Conservation (phyloP, 2,329 filamentous ascomycete genomes). For the Colletotrichum scovillei region DNA sequence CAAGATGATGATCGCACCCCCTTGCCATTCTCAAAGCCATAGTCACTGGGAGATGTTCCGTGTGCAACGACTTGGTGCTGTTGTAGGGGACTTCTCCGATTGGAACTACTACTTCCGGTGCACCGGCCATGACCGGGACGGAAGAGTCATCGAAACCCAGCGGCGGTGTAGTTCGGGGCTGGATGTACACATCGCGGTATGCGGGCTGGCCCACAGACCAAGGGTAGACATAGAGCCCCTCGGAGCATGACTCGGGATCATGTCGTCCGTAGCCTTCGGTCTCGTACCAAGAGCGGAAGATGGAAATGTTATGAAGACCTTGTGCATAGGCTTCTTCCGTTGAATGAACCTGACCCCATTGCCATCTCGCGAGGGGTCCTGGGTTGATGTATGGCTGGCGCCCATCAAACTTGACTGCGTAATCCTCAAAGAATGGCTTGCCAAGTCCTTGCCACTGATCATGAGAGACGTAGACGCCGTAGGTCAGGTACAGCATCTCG, state of each 20-base stretch:
- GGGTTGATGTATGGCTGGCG: conserved; percentile 50
- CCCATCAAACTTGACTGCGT: conserved; percentile 44
- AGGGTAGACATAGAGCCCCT: conserved; percentile 31
- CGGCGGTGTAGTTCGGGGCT: conserved; percentile 3
- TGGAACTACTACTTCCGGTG: conserved; percentile 20
- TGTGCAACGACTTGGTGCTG: not conserved
- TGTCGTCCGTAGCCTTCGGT: conserved; percentile 32
- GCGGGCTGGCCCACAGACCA: conserved; percentile 10
- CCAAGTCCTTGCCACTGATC: conserved; percentile 47
- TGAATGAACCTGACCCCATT: conserved; percentile 39
- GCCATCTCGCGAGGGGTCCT: conserved; percentile 46
- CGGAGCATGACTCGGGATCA: conserved; percentile 29
- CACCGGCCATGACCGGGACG: conserved; percentile 2
- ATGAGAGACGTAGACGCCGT: conserved; percentile 47
- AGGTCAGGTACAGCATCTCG: conserved; percentile 44
- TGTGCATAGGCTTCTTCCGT: conserved; percentile 27
- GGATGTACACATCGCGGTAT: conserved; percentile 28
- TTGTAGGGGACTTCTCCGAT: conserved; percentile 15
- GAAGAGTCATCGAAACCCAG: conserved; percentile 14
- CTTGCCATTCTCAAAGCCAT: conserved; percentile 23
- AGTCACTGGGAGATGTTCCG: conserved; percentile 16
- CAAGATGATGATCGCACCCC: conserved; percentile 29
- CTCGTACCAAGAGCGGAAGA: conserved; percentile 29
- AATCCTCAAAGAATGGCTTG: conserved; percentile 50
- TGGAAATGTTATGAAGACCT: conserved; percentile 20